Conservation (phyloP, 345 rosid species). For the Sisymbrium irio region DNA sequence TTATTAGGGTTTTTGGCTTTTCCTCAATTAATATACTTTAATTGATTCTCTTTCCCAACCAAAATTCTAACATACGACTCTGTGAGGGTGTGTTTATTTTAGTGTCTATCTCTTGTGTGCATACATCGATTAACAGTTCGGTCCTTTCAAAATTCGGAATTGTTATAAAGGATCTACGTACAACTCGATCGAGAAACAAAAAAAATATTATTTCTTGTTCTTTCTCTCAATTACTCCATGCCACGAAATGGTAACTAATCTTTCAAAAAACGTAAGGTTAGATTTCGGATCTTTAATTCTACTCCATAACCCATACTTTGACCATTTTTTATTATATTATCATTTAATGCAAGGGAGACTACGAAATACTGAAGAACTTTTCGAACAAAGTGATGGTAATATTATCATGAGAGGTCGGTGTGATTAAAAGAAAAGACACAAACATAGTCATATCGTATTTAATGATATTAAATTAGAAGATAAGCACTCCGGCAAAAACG, state of each 20-base stretch:
- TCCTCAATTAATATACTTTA: conserved; percentile 1
- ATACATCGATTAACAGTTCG: conserved; percentile 9
- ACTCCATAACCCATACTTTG: conserved; percentile 22
- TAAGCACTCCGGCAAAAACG: conserved; percentile 9
- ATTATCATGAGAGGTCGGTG: not conserved
- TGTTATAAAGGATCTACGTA: not conserved
- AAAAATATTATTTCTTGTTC: not conserved
- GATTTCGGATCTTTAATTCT: conserved; percentile 17
- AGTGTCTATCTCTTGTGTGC: not conserved
- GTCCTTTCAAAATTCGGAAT: not conserved
- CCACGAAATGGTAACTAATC: conserved; percentile 34
- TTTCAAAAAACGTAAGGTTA: conserved; percentile 29
- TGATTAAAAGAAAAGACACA: not conserved
- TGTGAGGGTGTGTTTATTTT: conserved; percentile 14
- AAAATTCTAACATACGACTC: conserved; percentile 18
- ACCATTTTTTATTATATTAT: not conserved
- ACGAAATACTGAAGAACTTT: no score
- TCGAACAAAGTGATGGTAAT: not conserved
- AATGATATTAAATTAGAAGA: not conserved
- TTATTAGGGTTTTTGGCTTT: conserved; percentile 39
- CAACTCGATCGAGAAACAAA: no score
- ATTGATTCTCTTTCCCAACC: conserved; percentile 14
- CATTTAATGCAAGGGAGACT: conserved; percentile 8
- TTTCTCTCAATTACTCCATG: conserved; percentile 1
- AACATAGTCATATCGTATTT: not conserved